Conservation (phyloP, 2,329 filamentous ascomycete genomes). For the Epichloe festucae region DNA sequence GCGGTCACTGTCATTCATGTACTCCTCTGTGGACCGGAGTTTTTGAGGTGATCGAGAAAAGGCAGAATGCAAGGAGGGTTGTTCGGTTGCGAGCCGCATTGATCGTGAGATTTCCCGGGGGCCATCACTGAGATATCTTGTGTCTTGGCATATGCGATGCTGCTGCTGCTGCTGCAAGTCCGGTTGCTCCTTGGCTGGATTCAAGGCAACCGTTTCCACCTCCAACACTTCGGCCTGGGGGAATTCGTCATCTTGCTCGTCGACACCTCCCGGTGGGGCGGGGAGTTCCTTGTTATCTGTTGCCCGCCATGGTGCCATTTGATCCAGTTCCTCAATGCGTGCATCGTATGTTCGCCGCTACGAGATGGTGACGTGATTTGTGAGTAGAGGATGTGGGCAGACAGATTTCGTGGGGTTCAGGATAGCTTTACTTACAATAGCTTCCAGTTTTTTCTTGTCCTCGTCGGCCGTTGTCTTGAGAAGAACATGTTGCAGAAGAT, state of each 20-base stretch:
- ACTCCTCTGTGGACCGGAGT: conserved; percentile 18
- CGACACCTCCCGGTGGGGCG: conserved; percentile 46
- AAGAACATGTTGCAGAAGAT: conserved; percentile 78
- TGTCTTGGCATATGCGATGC: conserved; percentile 10
- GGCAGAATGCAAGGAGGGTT: conserved; percentile 33
- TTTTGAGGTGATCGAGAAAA: conserved; percentile 36
- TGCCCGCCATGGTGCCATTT: conserved; percentile 46
- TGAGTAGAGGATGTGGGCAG: not conserved
- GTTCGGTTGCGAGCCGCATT: not conserved
- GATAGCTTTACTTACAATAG: conserved; percentile 60
- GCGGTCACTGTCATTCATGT: conserved; percentile 38
- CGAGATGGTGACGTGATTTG: not conserved
- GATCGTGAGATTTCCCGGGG: conserved; percentile 13
- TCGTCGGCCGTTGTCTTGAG: conserved; percentile 71
- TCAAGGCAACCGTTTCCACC: conserved; percentile 13
- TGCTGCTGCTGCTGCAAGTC: conserved; percentile 6
- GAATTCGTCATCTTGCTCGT: conserved; percentile 9
- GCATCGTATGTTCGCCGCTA: conserved; percentile 82
- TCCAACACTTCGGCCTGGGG: conserved; percentile 2
- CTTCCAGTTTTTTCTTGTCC: conserved; percentile 80
- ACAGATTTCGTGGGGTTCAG: not conserved
- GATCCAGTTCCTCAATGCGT: conserved; percentile 75
- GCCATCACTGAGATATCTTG: conserved; percentile 12
- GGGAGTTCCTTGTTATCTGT: conserved; percentile 64
- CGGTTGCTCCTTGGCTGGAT: conserved; percentile 23